phyloP scores from a whole-genome alignment of 1,284 basidiomycete genomes.

The Clitocybe nebularis region DNA sequence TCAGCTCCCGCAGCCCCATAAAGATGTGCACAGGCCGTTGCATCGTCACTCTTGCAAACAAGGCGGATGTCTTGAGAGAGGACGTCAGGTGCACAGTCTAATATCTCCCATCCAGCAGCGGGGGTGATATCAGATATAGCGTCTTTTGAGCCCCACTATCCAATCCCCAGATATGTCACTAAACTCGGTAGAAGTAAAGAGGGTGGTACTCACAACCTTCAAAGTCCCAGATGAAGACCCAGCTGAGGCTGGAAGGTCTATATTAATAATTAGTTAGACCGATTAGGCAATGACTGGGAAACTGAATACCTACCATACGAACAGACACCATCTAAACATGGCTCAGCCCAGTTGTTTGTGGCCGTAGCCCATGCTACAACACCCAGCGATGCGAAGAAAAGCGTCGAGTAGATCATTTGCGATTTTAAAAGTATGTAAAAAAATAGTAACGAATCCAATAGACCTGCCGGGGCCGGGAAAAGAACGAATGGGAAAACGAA shows the following conservation, averaged over 20 bases:
- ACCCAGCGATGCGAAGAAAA: too few species aligned
- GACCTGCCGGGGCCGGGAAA: constrained; percentile 17
- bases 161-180: too few species aligned
- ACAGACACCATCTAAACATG: constrained; percentile 39
- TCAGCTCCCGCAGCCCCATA: constrained; percentile 38
- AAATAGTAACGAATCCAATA: constrained; percentile 6
- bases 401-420: constrained; percentile 19
- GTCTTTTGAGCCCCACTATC: constrained; percentile 37
- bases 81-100: constrained; percentile 37
- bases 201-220: constrained; percentile 32
- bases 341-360: constrained; percentile 40
- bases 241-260: constrained; percentile 25
- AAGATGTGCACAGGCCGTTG: constrained; percentile 39
- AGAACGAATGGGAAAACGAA: constrained; percentile 7
- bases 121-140: constrained; percentile 50
- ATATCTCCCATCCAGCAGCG: constrained; percentile 50
- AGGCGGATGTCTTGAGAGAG: constrained; percentile 43
- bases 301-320: constrained; percentile 21
- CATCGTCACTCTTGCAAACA: constrained; percentile 35
- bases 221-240: constrained; percentile 29
- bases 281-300: not conserved
- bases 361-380: constrained; percentile 16
- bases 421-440: constrained; percentile 4
- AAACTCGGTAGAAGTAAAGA: not conserved
- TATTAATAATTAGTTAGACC: not conserved